Evolutionary conservation across 2,329 filamentous ascomycete genomes (phyloP).

Genomic region (Davidsoniella neocaledoniae): DNA sequence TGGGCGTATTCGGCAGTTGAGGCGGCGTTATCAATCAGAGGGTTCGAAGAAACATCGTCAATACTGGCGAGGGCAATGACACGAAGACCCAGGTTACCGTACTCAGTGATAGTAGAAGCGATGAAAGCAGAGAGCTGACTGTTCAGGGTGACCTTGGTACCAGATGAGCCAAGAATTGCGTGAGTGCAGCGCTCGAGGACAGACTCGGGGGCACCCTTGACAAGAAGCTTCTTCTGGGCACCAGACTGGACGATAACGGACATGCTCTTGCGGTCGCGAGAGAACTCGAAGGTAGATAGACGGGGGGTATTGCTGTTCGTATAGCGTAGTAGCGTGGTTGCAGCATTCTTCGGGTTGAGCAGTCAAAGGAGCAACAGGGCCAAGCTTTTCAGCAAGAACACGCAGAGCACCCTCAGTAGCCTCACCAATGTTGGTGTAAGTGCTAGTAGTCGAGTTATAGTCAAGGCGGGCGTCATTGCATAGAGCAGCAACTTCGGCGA

Average conservation of each 20-base stretch:
- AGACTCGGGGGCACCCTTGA: constrained; percentile 92
- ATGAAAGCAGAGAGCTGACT: constrained; percentile 54
- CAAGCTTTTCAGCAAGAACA: constrained; percentile 85
- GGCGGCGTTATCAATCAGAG: constrained; percentile 58
- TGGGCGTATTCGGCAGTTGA: constrained; percentile 69
- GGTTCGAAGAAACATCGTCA: constrained; percentile 55
- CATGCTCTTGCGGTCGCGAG: constrained; percentile 97
- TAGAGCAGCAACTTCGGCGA: constrained; percentile 53
- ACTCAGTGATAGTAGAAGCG: constrained; percentile 66
- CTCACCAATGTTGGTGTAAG: constrained; percentile 75
- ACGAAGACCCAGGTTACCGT: constrained; percentile 81
- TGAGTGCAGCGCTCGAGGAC: constrained; percentile 85
- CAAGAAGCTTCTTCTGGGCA: constrained; percentile 61
- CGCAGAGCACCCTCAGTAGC: constrained; percentile 88
- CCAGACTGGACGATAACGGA: constrained; percentile 71
- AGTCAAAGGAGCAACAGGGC: constrained; percentile 50
- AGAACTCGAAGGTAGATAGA: constrained; percentile 88
- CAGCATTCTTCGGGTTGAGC: constrained; percentile 45
- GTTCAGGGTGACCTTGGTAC: constrained; percentile 58
- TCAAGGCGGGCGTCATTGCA: constrained; percentile 81
- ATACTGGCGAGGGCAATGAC: constrained; percentile 85
- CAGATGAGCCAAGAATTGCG: constrained; percentile 58
- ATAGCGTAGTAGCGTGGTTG: constrained; percentile 69
- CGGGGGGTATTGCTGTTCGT: constrained; percentile 60
- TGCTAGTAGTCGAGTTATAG: constrained; percentile 58